Percentiles rank a stretch among this genome's conserved stretches.
Conservation (phyloP, 208 protist genomes). For the Kentomonas sorsogonicus region DNA sequence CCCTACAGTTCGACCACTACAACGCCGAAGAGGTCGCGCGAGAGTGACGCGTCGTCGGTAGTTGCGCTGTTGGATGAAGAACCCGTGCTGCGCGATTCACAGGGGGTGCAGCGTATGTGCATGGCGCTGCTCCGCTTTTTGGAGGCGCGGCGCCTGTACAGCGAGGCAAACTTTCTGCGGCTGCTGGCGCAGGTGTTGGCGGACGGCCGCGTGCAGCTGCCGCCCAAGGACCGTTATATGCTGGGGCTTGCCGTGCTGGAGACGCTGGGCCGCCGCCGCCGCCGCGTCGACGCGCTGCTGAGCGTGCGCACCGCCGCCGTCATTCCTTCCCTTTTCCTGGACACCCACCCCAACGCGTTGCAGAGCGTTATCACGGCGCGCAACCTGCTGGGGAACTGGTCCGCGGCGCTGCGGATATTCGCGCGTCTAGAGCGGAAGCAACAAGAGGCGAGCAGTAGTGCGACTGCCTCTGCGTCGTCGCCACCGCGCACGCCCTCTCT, state of each 20-base stretch:
- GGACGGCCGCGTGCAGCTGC: conserved; percentile 19
- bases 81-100: too few relatives aligned
- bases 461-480: too few relatives aligned
- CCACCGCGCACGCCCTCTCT: too few relatives aligned
- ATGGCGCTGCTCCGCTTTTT: too few relatives aligned
- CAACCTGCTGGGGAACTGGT: conserved; percentile 26
- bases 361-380: conserved; percentile 13
- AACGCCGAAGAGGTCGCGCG: too few relatives aligned
- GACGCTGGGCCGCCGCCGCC: conserved; percentile 14
- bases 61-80: too few relatives aligned
- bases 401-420: conserved; percentile 18
- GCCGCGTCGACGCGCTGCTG: conserved; percentile 16
- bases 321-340: conserved; percentile 13
- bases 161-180: too few relatives aligned
- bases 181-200: conserved; percentile 38
- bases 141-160: too few relatives aligned
- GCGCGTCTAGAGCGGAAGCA: conserved; percentile 18
- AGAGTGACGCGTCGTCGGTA: too few relatives aligned
- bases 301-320: conserved; percentile 1
- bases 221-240: conserved; percentile 16
- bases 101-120: too few relatives aligned
- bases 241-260: conserved; percentile 27
- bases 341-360: conserved; percentile 11
- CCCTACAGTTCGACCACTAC: too few relatives aligned
- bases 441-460: too few relatives aligned